Evolutionary conservation across 1,139 yeast genomes (phyloP).

Genomic region (Debaryomyces coudertii): DNA sequence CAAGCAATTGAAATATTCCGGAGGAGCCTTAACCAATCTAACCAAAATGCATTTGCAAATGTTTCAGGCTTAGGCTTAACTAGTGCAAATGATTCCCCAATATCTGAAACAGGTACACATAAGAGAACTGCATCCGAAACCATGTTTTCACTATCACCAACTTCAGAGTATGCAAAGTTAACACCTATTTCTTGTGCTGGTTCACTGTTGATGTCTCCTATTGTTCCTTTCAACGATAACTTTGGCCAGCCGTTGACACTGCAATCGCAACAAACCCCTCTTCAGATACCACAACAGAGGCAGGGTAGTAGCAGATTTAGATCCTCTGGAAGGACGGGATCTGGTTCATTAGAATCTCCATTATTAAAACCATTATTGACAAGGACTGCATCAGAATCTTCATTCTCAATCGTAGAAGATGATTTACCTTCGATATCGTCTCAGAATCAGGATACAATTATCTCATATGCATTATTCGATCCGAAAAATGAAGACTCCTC

Average conservation of each 20-base stretch:
- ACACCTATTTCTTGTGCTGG: slow-evolving; percentile 11
- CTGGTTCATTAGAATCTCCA: slow-evolving; percentile 54
- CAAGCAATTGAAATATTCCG: slow-evolving; percentile 49
- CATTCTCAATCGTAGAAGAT: slow-evolving; percentile 58
- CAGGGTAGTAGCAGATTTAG: slow-evolving; percentile 11
- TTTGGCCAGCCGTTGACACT: slow-evolving; percentile 11
- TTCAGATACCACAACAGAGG: slow-evolving; percentile 10
- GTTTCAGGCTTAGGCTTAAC: slow-evolving; percentile 20
- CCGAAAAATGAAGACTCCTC: slow-evolving; percentile 57
- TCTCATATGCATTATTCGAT: slow-evolving; percentile 68
- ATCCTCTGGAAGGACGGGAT: slow-evolving; percentile 20
- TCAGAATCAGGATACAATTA: slow-evolving; percentile 26
- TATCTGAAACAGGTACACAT: slow-evolving; percentile 29
- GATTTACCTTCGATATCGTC: slow-evolving; percentile 36
- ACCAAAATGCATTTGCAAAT: slow-evolving; percentile 24
- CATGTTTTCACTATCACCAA: slow-evolving; percentile 54
- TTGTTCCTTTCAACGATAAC: slow-evolving; percentile 9
- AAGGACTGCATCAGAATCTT: slow-evolving; percentile 56
- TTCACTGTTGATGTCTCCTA: slow-evolving; percentile 13
- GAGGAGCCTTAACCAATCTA: slow-evolving; percentile 25
- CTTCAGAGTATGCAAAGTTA: slow-evolving; percentile 36
- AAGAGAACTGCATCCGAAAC: slow-evolving; percentile 45
- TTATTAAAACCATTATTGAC: slow-evolving; percentile 49
- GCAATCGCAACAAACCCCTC: slow-evolving; percentile 11
- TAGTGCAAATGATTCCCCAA: slow-evolving; percentile 32